Evolutionary conservation across 192 early-diverging fungal species (phyloP), one percentile per base, ranked within the genome.

Genomic region (Mortierella antarctica): DNA sequence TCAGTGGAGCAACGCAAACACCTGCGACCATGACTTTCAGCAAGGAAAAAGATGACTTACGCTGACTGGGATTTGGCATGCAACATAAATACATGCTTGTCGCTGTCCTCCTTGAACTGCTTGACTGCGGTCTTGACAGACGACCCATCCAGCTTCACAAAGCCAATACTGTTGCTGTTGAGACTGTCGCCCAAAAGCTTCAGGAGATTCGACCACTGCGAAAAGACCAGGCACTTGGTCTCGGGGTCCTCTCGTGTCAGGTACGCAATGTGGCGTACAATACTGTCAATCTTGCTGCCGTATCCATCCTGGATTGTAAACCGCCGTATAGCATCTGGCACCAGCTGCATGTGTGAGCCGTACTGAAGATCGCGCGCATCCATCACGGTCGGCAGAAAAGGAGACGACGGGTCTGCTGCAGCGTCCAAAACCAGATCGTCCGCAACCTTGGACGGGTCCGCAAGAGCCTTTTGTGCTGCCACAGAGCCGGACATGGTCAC

Each of bases 141-240:
- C 18, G 62, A n/a, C n/a, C 64, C 70, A 53, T 62, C 48, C 57
- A 86, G 60, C 18, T 72, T 72, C 5, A 86, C 85, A 46, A 52
- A 79, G 14, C 72, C 72, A 53, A 86, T 84, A n/a, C 61, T 54
- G 23, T 86, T 86, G 11, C 47, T 72, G 4, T 49, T 17, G 20
- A 86, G 40, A 40, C 83, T 82, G 7, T 62, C 51, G 9, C 65
- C 54, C 7, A 86, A 17, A 6, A 86, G 48, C 0, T 64, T 57
- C 31, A 86, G 66, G 6, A 86, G 74, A 14, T 57, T 61, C 10
- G 45, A 23, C 85, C 85, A 86, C 51, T 86, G 85, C 7, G 85
- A 86, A 63, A 86, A 86, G 8, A 86, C 71, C 0, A 86, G 52
- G 21, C 81, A 83, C 39, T 86, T 86, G 31, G 58, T 74, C n/a